phyloP scores from a whole-genome alignment of 2,329 filamentous ascomycete genomes.

The Calonectria fujianensis region DNA sequence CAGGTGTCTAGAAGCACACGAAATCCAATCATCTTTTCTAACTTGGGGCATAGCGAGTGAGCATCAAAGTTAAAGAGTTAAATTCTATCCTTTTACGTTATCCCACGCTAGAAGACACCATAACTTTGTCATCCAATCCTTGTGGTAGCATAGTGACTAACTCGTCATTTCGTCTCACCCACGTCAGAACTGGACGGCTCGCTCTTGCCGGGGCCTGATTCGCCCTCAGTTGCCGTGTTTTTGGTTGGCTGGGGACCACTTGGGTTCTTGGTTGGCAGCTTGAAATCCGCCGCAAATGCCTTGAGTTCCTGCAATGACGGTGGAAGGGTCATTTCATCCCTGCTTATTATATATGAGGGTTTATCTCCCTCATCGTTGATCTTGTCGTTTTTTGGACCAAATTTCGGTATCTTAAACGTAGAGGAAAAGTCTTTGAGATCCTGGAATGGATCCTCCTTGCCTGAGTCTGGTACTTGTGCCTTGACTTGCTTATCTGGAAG shows the following conservation, averaged over 20 bases:
- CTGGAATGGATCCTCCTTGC: not conserved
- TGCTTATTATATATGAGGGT: not conserved
- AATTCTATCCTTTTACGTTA: too few species aligned
- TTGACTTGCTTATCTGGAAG: not conserved
- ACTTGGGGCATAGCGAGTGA: too few species aligned
- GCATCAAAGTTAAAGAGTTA: too few species aligned
- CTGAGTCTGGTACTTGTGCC: not conserved
- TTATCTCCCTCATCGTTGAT: not conserved
- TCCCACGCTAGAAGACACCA: too few species aligned
- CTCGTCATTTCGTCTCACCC: not conserved
- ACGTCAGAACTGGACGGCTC: not conserved
- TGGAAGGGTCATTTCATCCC: not conserved
- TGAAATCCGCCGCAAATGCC: not conserved
- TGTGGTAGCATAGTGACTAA: too few species aligned
- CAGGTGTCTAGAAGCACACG: too few species aligned
- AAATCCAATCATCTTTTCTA: too few species aligned
- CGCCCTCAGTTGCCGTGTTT: too few species aligned
- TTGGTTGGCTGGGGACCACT: not conserved
- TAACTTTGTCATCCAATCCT: too few species aligned
- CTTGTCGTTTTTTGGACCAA: not conserved
- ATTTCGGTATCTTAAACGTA: constrained; percentile 4
- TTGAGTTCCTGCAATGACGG: not conserved
- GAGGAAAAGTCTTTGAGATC: not conserved
- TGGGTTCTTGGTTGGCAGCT: not conserved
- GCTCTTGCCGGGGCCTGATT: not conserved